phyloP scores from a whole-genome alignment of 495 filamentous ascomycete species.

The Penicillium crystallinum region DNA sequence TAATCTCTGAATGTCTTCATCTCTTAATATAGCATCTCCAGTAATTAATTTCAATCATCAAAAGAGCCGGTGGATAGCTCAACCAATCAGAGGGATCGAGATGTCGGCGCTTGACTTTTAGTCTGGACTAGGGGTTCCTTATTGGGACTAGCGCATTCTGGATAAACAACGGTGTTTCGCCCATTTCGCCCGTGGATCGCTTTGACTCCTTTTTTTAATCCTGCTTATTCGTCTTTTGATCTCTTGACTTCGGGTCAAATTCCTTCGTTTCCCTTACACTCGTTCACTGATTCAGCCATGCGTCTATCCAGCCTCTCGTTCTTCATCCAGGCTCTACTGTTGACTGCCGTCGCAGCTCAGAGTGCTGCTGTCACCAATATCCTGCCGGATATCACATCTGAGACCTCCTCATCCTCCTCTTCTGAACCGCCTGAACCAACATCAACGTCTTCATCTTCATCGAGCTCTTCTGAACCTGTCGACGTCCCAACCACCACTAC shows the following conservation, averaged over 20 bases:
- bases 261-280: conserved; percentile 5
- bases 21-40: not conserved
- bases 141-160: not conserved
- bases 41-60: not conserved
- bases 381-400: conserved; percentile 19
- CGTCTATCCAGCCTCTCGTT: conserved; percentile 35
- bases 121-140: not conserved
- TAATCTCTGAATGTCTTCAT: not conserved
- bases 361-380: conserved; percentile 21
- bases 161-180: conserved; percentile 1
- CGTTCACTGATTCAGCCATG: conserved; percentile 23
- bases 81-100: not conserved
- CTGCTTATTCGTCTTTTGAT: not conserved
- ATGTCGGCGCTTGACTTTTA: not conserved
- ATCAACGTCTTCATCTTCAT: conserved; percentile 8
- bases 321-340: conserved; percentile 34
- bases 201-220: conserved; percentile 11
- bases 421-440: conserved; percentile 15
- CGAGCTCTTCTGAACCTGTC: conserved; percentile 10
- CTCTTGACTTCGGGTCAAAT: conserved; percentile 12
- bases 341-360: conserved; percentile 36
- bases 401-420: conserved; percentile 10
- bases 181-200: not conserved
- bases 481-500: conserved; percentile 12
- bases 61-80: not conserved